Percentiles rank a stretch among this genome's conserved stretches.
These are phyloP conservation scores for Penicillium alfredii DNA, from an alignment of 495 filamentous ascomycete genomes.

Conservation along the genomic window DNA sequence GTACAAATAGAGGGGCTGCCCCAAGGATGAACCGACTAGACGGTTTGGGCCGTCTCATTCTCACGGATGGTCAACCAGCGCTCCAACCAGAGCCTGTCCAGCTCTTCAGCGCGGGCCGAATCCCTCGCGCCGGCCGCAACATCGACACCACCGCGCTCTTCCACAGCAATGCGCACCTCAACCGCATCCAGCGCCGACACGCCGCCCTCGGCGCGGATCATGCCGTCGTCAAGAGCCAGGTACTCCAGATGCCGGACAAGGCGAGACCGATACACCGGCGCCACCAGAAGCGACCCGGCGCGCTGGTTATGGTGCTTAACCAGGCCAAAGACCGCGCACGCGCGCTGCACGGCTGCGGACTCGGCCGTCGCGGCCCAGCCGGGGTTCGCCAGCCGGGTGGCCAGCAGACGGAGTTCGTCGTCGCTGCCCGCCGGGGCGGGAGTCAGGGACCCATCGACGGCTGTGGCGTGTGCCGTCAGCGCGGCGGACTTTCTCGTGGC, in stretches of 20 bases:
- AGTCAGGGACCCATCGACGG: slow-evolving; percentile 9
- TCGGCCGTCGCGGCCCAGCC: slow-evolving; percentile 18
- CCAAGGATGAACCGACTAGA: background rate
- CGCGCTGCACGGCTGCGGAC: slow-evolving; percentile 28
- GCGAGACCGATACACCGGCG: slow-evolving; percentile 35
- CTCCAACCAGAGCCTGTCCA: slow-evolving; percentile 34
- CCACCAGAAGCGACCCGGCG: slow-evolving; percentile 14
- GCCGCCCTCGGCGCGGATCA: slow-evolving; percentile 49
- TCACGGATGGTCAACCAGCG: slow-evolving; percentile 29
- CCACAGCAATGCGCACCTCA: slow-evolving; percentile 53
- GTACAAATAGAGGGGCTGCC: background rate
- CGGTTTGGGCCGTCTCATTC: background rate
- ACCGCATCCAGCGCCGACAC: slow-evolving; percentile 41
- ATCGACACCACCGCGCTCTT: slow-evolving; percentile 40
- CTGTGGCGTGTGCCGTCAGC: slow-evolving; percentile 14
- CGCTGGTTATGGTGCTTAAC: slow-evolving; percentile 36
- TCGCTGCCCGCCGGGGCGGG: slow-evolving; percentile 11
- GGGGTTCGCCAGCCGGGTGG: slow-evolving; percentile 13
- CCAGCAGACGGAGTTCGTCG: slow-evolving; percentile 25
- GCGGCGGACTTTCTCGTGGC: slow-evolving; percentile 39
- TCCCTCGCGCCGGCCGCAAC: slow-evolving; percentile 14
- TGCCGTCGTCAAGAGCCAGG: slow-evolving; percentile 51
- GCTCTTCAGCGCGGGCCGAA: slow-evolving; percentile 19
- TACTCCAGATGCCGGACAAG: slow-evolving; percentile 45
- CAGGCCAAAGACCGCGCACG: slow-evolving; percentile 42